Evolutionary conservation across 805 yeast species (phyloP).

Genomic region (Saturnispora hagleri): DNA sequence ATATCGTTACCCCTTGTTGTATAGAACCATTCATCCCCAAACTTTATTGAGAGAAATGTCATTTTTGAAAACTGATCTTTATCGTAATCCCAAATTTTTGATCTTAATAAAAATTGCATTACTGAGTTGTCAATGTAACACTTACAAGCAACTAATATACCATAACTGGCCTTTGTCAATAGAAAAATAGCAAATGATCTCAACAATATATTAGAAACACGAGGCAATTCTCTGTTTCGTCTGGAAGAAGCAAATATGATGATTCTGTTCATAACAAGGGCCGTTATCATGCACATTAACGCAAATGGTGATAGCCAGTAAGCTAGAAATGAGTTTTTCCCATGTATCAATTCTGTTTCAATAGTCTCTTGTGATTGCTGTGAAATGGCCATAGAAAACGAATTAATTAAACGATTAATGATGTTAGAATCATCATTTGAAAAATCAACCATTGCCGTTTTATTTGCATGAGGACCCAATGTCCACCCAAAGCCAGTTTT

Average conservation of each 20-base stretch:
- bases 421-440: slow-evolving; percentile 16
- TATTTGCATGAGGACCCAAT: neutral
- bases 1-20: slow-evolving; percentile 14
- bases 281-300: slow-evolving; percentile 46
- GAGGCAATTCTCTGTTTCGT: slow-evolving; percentile 30
- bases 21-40: slow-evolving; percentile 11
- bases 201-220: slow-evolving; percentile 25
- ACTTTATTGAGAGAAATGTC: slow-evolving; percentile 24
- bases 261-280: slow-evolving; percentile 48
- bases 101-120: slow-evolving; percentile 7
- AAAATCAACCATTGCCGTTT: neutral
- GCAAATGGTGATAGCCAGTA: slow-evolving; percentile 45
- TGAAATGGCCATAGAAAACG: slow-evolving; percentile 27
- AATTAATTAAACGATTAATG: slow-evolving; percentile 20
- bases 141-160: slow-evolving; percentile 23
- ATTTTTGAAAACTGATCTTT: slow-evolving; percentile 14
- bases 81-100: slow-evolving; percentile 20
- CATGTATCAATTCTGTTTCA: slow-evolving; percentile 13
- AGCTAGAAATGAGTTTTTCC: slow-evolving; percentile 35
- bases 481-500: neutral
- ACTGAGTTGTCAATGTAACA: slow-evolving; percentile 7
- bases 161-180: slow-evolving; percentile 28
- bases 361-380: slow-evolving; percentile 27
- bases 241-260: slow-evolving; percentile 48
- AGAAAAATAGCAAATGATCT: slow-evolving; percentile 31